Evolutionary conservation across 768 basidiomycete genomes (phyloP), one percentile per base, ranked within the genome.

Genomic region (Amanita pseudoporphyria): DNA sequence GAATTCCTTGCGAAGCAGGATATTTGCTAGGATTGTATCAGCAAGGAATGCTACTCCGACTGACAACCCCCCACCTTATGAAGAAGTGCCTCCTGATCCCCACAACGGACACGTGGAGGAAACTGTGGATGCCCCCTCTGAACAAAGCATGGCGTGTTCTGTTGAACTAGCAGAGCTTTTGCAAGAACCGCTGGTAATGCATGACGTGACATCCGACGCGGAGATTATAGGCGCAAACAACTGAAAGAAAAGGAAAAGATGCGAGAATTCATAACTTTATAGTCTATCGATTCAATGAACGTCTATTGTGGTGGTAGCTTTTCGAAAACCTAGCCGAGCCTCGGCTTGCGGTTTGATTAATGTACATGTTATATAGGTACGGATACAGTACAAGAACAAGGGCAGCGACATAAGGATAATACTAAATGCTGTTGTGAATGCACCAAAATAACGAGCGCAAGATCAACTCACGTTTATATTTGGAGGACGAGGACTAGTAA

Each of bases 401-500:
- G 7, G 26, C 26, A 28, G 26, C 26, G 26, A 28, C 26, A 28
- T 28, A 7, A n/a, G 4, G 26, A 28, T 28, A 28, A 28, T 28
- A 7, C 26, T 28, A 28, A 28, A 7, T 28, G 19, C 18, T 38
- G 9, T 18, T 38, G 37, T 7, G 14, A 38, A 18, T 16, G 9
- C 18, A 5, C 5, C 7, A 38, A 19, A 38, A 9, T 38, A n/a
- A 9, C 7, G 19, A 10, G 13, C 13, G 14, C 22, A 22, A 24
- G 5, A 32, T 12, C 14, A 7, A 13, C 18, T 21, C 5, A 26
- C 24, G 18, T 50, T 50, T 31, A 50, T 14, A 50, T 22, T 18
- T 33, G n/a, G 12, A 42, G 22, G 12, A 91, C 69, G 39, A 91
- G 69, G 1, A 77, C 74, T 6, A 91, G 65, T 37, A 91, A 66